Percentiles rank a stretch among this genome's conserved stretches.
phyloP scores from a whole-genome alignment of 805 yeast genomes.

The Myxozyma kluyveri region DNA sequence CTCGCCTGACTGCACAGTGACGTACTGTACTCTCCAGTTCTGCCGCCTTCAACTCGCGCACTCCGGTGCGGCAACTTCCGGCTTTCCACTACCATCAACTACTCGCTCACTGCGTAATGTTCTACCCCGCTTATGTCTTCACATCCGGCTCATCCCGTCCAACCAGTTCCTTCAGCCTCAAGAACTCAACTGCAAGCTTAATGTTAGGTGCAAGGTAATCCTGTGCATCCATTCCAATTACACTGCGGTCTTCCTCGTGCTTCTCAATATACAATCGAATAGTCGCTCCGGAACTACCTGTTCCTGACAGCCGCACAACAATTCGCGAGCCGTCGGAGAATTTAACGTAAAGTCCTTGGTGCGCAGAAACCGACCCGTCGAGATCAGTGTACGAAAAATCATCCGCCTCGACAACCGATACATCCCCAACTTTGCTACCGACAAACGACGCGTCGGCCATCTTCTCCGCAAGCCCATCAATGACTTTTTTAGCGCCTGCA shows the following conservation, averaged over 20 bases:
- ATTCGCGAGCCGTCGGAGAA: constrained; percentile 78
- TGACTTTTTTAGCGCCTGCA: constrained; percentile 70
- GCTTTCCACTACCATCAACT: too few species aligned
- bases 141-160: constrained; percentile 90
- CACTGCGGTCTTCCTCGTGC: constrained; percentile 60
- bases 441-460: constrained; percentile 44
- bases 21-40: too few species aligned
- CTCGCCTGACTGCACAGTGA: too few species aligned
- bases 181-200: constrained; percentile 58
- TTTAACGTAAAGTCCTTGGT: constrained; percentile 87
- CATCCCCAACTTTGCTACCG: constrained; percentile 54
- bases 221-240: constrained; percentile 54
- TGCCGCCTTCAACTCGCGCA: too few species aligned
- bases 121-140: constrained; percentile 51
- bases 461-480: constrained; percentile 49
- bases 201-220: constrained; percentile 66
- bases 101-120: too few species aligned
- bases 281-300: constrained; percentile 97
- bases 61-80: too few species aligned
- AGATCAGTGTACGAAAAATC: constrained; percentile 91
- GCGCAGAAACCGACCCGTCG: constrained; percentile 82
- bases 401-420: constrained; percentile 68
- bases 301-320: constrained; percentile 89
- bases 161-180: constrained; percentile 67
- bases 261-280: constrained; percentile 88